Evolutionary conservation across 2,329 filamentous ascomycete species (phyloP), one percentile per base, ranked within the genome.

Genomic region (Penicillium crustosum): DNA sequence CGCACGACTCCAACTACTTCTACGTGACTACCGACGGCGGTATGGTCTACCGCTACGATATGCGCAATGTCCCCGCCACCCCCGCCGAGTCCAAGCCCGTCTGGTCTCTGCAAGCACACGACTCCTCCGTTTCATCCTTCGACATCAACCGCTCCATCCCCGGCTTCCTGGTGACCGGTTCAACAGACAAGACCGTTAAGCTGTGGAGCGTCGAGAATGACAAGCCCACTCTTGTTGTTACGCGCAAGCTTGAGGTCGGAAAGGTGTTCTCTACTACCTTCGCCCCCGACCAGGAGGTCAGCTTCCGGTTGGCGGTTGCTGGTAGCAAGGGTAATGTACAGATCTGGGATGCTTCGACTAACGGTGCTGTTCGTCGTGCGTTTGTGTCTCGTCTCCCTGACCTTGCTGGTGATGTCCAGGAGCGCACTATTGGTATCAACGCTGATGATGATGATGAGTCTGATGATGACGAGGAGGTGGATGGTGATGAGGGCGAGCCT

Each of bases 321-420:
- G 94, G 94, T 55, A 97, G 93, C 81, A 95, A 95, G 79, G 94
- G 94, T 45, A 85, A 86, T 36, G 87, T 97, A 71, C 90, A 96
- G 73, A 87, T 99, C 53, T 99, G 94, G 94, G 93, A 97, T 76
- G 97, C 94, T 23, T 88, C 91, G 74, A 99, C 94, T 57, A 99
- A 99, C 73, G 86, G 85, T 15, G 89, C 89, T 27, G 91, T 99
- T 33, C 86, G 94, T 58, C 84, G 89, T 62, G 88, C 89, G 1
- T 99, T 99, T 78, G 91, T 89, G 36, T 85, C 80, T 68, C 87
- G 86, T 57, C 82, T 93, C 57, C 82, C 85, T 36, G 78, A 81
- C 61, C 77, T 81, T 7, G 85, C 85, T 49, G 86, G 81, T 17
- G 84, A 86, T 47, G 85, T 87, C 25, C 79, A 83, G 71, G 93